phyloP scores from a whole-genome alignment of 2,329 filamentous ascomycete species.

The Pseudogymnoascus sp. region DNA sequence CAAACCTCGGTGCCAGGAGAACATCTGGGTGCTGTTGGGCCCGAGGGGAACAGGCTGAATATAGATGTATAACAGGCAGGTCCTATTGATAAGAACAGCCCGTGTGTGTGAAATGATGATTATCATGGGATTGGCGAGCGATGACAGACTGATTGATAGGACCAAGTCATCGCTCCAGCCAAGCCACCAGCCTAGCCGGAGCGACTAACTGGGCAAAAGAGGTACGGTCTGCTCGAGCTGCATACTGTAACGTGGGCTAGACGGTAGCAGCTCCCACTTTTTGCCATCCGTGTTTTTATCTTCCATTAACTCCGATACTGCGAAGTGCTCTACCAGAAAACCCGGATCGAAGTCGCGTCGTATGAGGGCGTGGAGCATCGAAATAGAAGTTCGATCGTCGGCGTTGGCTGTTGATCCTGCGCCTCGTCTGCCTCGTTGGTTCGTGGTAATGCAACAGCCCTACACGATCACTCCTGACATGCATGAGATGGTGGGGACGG shows the following conservation, averaged over 20 bases:
- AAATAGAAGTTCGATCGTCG: neutral
- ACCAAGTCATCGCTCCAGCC: constrained; percentile 5
- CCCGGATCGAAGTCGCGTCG: neutral
- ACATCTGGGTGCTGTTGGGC: neutral
- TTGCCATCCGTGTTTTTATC: neutral
- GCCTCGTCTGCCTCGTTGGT: constrained; percentile 2
- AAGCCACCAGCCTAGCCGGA: constrained; percentile 7
- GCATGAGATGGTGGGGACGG: constrained; percentile 6
- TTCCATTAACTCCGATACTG: neutral
- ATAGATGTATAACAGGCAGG: neutral
- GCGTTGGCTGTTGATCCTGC: constrained; percentile 6
- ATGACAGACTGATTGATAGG: constrained; percentile 9
- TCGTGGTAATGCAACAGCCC: constrained; percentile 4
- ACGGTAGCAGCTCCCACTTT: constrained; percentile 4
- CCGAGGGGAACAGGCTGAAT: neutral
- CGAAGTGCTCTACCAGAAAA: neutral
- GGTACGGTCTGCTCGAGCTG: neutral
- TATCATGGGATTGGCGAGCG: constrained; percentile 8
- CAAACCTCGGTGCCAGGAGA: neutral
- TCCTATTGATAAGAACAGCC: neutral
- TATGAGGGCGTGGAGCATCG: neutral
- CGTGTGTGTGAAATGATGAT: constrained; percentile 8
- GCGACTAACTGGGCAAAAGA: neutral
- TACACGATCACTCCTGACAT: constrained; percentile 9
- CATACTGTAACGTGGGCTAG: neutral